These are phyloP conservation scores for Homolaphlyctis polyrhiza DNA, from an alignment of 371 early-diverging fungal species.

Conservation along the genomic window DNA sequence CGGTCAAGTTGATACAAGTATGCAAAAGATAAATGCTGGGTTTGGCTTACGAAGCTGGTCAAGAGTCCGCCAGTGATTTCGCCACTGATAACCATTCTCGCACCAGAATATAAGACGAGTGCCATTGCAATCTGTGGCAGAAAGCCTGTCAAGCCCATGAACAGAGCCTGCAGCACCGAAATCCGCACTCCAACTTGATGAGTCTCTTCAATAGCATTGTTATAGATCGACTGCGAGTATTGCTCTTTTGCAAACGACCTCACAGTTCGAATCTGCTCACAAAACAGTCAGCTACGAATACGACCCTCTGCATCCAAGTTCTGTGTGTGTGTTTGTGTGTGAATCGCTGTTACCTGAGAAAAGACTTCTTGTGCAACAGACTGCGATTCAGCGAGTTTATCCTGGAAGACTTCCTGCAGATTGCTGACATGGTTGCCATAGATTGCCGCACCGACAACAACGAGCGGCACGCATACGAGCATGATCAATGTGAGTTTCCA, in stretches of 20 bases:
- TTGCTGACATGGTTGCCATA: conserved; percentile 3
- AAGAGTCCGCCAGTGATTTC: conserved; percentile 72
- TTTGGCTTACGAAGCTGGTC: conserved; percentile 54
- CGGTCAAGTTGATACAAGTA: no score
- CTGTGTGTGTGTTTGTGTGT: no score
- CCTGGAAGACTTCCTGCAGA: conserved; percentile 8
- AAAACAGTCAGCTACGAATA: no score
- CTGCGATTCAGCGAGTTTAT: neutral
- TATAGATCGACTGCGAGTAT: neutral
- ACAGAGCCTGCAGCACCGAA: neutral
- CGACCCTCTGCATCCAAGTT: no score
- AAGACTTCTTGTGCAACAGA: conserved; percentile 34
- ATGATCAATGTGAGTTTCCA: conserved; percentile 18
- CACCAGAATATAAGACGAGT: conserved; percentile 49
- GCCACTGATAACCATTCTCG: conserved; percentile 60
- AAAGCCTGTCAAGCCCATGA: conserved; percentile 57
- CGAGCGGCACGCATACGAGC: conserved; percentile 9
- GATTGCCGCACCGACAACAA: conserved; percentile 3
- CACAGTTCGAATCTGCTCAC: conserved; percentile 70
- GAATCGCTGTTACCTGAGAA: neutral
- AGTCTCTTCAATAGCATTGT: conserved; percentile 3
- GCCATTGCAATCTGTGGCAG: conserved; percentile 62
- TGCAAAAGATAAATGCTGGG: no score
- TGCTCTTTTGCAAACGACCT: conserved; percentile 69
- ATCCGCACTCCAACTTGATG: conserved; percentile 1